Percentiles rank a stretch among this genome's conserved stretches.
phyloP scores from a whole-genome alignment of 192 early-diverging fungal genomes.

The Oehlia diaphana region DNA sequence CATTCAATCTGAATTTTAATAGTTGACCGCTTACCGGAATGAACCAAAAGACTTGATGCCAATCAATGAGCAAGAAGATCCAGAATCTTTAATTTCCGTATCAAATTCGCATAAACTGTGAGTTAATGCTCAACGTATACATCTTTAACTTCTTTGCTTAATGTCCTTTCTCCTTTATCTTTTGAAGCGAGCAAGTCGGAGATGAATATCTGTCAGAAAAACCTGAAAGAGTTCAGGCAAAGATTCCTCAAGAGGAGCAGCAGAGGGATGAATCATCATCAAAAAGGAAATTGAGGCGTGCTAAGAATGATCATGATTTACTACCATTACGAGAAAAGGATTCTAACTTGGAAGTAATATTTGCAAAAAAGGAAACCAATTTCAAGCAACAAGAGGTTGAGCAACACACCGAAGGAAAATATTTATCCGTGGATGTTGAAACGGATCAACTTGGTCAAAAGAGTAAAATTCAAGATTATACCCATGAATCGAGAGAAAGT shows the following conservation, averaged over 20 bases:
- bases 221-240: too few relatives aligned
- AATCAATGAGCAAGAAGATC: not conserved
- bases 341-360: too few relatives aligned
- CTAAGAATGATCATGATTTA: too few relatives aligned
- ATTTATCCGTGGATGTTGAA: not conserved
- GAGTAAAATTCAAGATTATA: not conserved
- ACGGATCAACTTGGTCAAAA: not conserved
- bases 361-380: not conserved
- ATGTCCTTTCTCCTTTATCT: not conserved
- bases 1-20: not conserved
- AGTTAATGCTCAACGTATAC: not conserved
- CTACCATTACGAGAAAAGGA: too few relatives aligned
- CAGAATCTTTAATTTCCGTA: not conserved
- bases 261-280: too few relatives aligned
- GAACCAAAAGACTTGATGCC: not conserved
- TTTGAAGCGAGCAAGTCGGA: not conserved
- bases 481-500: not conserved
- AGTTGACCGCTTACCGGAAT: not conserved
- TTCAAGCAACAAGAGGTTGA: not conserved
- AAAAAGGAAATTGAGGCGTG: too few relatives aligned
- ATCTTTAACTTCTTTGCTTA: not conserved
- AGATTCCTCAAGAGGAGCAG: too few relatives aligned
- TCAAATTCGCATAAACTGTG: not conserved
- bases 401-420: not conserved
- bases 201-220: not conserved